Base-by-base conservation (phyloP, 2,329 filamentous ascomycete genomes). In the Fusarium liriodendri region DNA sequence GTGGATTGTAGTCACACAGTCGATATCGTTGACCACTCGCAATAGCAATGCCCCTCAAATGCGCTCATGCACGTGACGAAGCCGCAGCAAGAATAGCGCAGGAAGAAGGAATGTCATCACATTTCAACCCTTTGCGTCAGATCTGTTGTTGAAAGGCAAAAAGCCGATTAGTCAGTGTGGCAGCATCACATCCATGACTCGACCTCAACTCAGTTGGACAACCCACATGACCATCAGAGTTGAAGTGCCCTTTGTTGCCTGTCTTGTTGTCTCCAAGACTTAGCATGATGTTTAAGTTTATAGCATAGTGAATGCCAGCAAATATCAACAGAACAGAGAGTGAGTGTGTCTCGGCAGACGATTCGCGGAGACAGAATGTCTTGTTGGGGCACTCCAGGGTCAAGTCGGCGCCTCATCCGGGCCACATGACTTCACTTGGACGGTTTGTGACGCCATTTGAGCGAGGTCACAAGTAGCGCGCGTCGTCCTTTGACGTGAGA, bases 381-480 rank as follows among this genome's bases (percentile, higher is more conserved):
- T 74, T 75, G 73, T 75, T 75, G 72, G 72, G 73, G 62, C 54
- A 62, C 20, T 66, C 55, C 62, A 58, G 20, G 68, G 60, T 40
- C 58, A 66, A 67, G 63, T 52, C 67, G 55, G 73, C 64, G 59
- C 52, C 60, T 58, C 62, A 62, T 54, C 59, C 37, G 38, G 67
- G 57, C 70, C 76, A 72, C 77, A 77, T 78, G 77, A 78, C 77
- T 75, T 78, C 64, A 76, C 66, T 71, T 70, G 74, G 73, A 63
- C 70, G 73, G 71, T 77, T 77, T 68, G 69, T 78, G 77, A 78
- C 77, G 76, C 77, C 77, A 78, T 79, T 54, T 54, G 47, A 54
- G 27, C 27, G 38, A 38, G 73, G 75, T 77, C 73, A 78, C 73
- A 78, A 57, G 76, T 50, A 67, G 67, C 73, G 64, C 55, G 70